phyloP scores from a whole-genome alignment of 306 rosid species.

The Acmispon strigosus region DNA sequence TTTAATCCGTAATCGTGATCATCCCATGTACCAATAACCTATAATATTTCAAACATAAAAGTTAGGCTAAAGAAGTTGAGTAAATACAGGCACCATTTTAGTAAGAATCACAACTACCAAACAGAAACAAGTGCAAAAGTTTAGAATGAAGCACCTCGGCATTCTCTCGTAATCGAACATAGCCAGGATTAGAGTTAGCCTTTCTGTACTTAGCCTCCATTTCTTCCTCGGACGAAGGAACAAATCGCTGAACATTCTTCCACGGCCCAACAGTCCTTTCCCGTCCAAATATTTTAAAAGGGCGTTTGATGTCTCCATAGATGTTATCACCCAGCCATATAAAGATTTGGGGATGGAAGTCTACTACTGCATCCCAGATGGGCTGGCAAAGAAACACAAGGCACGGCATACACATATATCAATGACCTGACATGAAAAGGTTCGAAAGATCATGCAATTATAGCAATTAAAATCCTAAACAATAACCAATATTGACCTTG shows the following conservation, averaged over 20 bases:
- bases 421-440: not conserved
- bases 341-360: constrained; percentile 63
- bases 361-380: constrained; percentile 57
- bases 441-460: not conserved
- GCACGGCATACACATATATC: not conserved
- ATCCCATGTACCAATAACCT: constrained; percentile 91
- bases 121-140: constrained; percentile 7
- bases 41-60: constrained; percentile 21
- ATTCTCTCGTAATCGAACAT: constrained; percentile 43
- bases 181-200: constrained; percentile 58
- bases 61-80: constrained; percentile 16
- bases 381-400: constrained; percentile 45
- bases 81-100: not conserved
- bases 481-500: not conserved
- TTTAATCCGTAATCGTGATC: constrained; percentile 88
- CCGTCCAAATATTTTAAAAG: constrained; percentile 57
- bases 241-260: constrained; percentile 69
- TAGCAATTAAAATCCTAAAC: not conserved
- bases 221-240: constrained; percentile 55
- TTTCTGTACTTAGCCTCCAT: constrained; percentile 49
- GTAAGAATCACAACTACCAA: constrained; percentile 1
- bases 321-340: constrained; percentile 86
- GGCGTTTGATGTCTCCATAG: constrained; percentile 71
- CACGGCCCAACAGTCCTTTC: constrained; percentile 79
- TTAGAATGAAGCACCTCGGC: constrained; percentile 40